Base-by-base conservation (phyloP, 768 basidiomycete species). In the Leccinum imitatum region DNA sequence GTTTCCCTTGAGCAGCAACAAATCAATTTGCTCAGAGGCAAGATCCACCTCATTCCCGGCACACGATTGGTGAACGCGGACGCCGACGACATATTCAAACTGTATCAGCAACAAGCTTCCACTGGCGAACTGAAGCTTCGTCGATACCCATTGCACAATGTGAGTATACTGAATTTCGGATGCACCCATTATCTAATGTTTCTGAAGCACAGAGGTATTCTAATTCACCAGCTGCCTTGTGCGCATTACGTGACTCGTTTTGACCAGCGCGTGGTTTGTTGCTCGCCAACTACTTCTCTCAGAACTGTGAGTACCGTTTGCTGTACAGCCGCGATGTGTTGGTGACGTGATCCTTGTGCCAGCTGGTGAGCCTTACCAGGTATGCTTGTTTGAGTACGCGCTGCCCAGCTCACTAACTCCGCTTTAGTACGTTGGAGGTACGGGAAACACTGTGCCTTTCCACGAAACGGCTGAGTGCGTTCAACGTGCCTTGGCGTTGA, bases 331-430 rank as follows among this genome's bases (percentile, higher is more conserved):
- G 19, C 41, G 6, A n/a, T 15, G 14, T 23, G 3, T 46, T 50
- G 31, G 6, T 65, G 14, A 63, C 37, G 39, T 52, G 4, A 61
- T 57, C 35, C 33, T 23, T 11, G 3, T 59, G n/a, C 33, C 62
- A 93, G 91, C 88, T 57, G 91, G 91, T 31, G 87, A 84, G 66
- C 86, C 89, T n/a, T 93, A 93, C 65, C 84, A 89, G 71, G 90
- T 89, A 70, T 7, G 77, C 54, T 47, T 46, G 17, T 54, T 33
- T 37, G 17, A 53, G 52, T 39, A 30, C 3, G 41, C 14, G 27
- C 19, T 8, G 9, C 33, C 35, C n/a, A 27, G 11, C 14, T 48
- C 50, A 39, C 41, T 75, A n/a, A 70, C 35, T 14, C 19, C 11
- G 15, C 30, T 21, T 48, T 53, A 92, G 90, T 92, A 92, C 69